Base-by-base conservation (phyloP, 495 filamentous ascomycete species). In the Penicillium crystallinum region DNA sequence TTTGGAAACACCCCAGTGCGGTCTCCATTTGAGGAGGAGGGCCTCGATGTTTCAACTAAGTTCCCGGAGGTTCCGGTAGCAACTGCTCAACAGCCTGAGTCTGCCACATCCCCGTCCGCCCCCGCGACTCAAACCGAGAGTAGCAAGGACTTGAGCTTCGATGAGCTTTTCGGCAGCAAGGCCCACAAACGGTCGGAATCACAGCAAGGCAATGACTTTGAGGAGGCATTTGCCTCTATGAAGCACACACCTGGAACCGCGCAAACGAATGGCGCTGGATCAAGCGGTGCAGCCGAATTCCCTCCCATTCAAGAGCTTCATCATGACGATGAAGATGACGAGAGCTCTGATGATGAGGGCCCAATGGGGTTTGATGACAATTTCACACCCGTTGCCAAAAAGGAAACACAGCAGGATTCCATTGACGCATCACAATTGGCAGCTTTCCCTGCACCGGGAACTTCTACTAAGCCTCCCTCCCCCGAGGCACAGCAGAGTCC, bases 301-400 rank as follows among this genome's bases (percentile, higher is more conserved):
- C 95, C 95, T 30, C 93, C 93, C 1, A 96, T 97, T 51, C 85
- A 84, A 33, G 91, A 96, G 59, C 65, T 96, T 30, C 84, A 85
- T 37, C 77, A 86, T 43, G 89, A 93, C 54, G 90, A 92, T 12
- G 81, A 80, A 27, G 83, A 69, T 15, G 85, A 77, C 50, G 90
- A 91, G 30, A 90, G 86, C 52, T 71, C 74, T 0, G 89, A 85
- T n/a, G 85, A 80, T 57, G 89, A 88, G 35, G 84, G 76, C 38
- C 57, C 59, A n/a, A 42, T 73, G 56, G 88, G 91, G 0, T 98
- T 97, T 62, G 91, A 91, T 49, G 92, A 98, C 63, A 85, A 96
- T 60, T 97, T 97, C 59, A 84, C 88, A 3, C 86, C 90, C 0
- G 22, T 12, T 14, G 34, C 44, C 6, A 40, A 55, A 37, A 57